These are phyloP conservation scores for Lolium perenne DNA, from an alignment of 176 grass and related monocot species.

Conservation along the genomic window DNA sequence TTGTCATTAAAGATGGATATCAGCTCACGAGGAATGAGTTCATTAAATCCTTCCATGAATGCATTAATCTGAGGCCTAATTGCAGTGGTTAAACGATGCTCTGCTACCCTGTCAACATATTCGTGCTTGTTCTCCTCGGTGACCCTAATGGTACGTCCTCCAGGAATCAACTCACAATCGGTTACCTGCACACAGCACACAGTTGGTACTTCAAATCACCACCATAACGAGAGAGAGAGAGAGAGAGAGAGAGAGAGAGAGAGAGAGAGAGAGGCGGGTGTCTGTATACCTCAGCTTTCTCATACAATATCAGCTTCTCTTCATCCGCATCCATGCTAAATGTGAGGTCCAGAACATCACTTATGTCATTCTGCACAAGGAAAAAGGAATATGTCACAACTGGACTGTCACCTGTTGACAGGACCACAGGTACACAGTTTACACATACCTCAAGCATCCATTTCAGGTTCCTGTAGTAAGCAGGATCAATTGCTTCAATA, in stretches of 20 bases:
- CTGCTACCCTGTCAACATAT: slow-evolving; percentile 84
- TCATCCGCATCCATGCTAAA: slow-evolving; percentile 99
- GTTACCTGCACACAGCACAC: slow-evolving; percentile 83
- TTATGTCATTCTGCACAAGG: slow-evolving; percentile 89
- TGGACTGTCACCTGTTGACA: slow-evolving; percentile 11
- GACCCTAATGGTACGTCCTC: slow-evolving; percentile 86
- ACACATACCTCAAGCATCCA: slow-evolving; percentile 97
- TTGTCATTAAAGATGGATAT: slow-evolving; percentile 99
- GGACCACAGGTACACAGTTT: slow-evolving; percentile 1
- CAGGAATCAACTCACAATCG: slow-evolving; percentile 97
- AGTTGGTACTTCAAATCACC: slow-evolving; percentile 16
- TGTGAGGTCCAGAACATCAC: slow-evolving; percentile 90
- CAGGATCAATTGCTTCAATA: slow-evolving; percentile 99
- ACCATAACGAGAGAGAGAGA: not conserved
- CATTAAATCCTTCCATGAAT: slow-evolving; percentile 91
- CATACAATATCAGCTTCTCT: slow-evolving; percentile 95
- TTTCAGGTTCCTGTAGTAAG: slow-evolving; percentile 96
- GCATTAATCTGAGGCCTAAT: slow-evolving; percentile 98
- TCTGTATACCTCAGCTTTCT: slow-evolving; percentile 69
- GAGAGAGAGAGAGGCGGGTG: too few species aligned
- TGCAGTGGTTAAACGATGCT: slow-evolving; percentile 92
- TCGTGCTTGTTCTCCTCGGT: slow-evolving; percentile 98
- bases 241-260: not conserved
- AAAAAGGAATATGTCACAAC: slow-evolving; percentile 34
- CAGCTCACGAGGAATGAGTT: slow-evolving; percentile 80